Percentiles rank a stretch among this genome's conserved stretches.
Evolutionary conservation across 2,329 filamentous ascomycete genomes (phyloP).

Genomic region (Apiospora arundinis): DNA sequence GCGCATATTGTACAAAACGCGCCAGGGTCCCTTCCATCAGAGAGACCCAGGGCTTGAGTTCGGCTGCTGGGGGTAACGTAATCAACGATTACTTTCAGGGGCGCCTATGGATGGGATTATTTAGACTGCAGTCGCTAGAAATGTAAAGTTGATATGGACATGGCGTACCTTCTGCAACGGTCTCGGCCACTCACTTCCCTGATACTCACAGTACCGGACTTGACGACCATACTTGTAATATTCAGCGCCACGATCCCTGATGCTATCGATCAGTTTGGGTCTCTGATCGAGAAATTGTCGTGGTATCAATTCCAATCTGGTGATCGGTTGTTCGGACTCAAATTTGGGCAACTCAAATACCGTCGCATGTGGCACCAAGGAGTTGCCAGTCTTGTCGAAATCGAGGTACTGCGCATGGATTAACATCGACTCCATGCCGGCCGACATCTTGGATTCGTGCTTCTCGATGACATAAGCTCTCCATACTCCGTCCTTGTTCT

Average conservation of each 20-base stretch:
- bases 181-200: not conserved
- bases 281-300: not conserved
- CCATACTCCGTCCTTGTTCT: not conserved
- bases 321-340: not conserved
- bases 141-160: not conserved
- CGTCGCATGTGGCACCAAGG: constrained; percentile 26
- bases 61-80: not conserved
- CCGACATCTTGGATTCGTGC: not conserved
- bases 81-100: not conserved
- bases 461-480: not conserved
- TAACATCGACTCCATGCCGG: not conserved
- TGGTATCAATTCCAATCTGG: not conserved
- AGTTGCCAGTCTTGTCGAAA: constrained; percentile 27
- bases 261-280: not conserved
- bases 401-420: constrained; percentile 30
- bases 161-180: not conserved
- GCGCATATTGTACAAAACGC: not conserved
- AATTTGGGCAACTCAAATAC: constrained; percentile 19
- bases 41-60: not conserved
- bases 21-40: not conserved
- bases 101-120: not conserved
- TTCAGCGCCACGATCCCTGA: not conserved
- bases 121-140: not conserved
- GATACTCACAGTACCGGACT: not conserved
- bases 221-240: not conserved